Evolutionary conservation across 2,329 filamentous ascomycete species (phyloP), one percentile per base, ranked within the genome.

Genomic region (Coccinonectria pachysandricola): DNA sequence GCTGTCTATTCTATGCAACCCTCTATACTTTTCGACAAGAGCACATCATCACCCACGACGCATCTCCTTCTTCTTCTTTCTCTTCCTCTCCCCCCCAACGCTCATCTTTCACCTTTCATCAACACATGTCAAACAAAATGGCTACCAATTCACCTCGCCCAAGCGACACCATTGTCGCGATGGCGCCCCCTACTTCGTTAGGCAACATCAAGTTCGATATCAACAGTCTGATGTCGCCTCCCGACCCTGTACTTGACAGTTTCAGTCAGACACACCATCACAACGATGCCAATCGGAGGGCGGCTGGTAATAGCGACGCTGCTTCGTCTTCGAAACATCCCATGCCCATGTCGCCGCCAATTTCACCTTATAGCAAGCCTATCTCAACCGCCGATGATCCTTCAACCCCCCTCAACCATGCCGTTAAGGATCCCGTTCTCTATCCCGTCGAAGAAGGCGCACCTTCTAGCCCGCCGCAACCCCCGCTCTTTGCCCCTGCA

Each of bases 201-300:
- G 37, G 38, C 12, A 16, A 39, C 4, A 65, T 59, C 45, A 67
- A 64, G 38, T 42, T 64, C 27, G 58, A 65, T 35, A 67, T 70
- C 37, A 64, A 50, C 54, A 74, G 58, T 34, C 55, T 77, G 31
- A 74, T 77, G 64, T 77, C 73, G 12, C 73, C 73, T 16, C 72
- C 72, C 12, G 71, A 75, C 19, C 57, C 58, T n/a, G 48, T 60
- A 17, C 62, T 59, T 24, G 71, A 76, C 36, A 70, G 52, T 40
- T 76, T 75, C 47, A 51, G 42, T 23, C 52, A 57, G 8, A 21
- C n/a, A 3, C 26, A 34, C 23, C 24, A 29, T 9, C 27, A 38
- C 12, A 30, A 28, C 23, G 30, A 39, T 12, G 36, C 32, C 45
- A 27, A 46, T 21, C 28, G 28, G 31, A 15, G 34, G 23, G 24